Base-by-base conservation (phyloP, 441 rosid genomes). In the Bruguiera hainesii region DNA sequence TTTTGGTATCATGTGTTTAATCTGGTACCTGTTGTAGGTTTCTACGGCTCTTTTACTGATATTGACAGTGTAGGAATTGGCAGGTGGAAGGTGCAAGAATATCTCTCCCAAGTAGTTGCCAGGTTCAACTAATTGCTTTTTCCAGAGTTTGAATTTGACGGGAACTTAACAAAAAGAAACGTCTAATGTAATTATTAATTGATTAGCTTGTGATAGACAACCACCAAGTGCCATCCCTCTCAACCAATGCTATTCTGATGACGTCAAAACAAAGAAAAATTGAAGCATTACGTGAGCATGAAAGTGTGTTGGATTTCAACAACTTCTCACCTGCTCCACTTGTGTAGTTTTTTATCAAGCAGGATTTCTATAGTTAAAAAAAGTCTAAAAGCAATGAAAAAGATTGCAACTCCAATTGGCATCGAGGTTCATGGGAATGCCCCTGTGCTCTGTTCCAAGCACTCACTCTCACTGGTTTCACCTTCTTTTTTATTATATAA, bases 181-280 rank as follows among this genome's bases (percentile, higher is more conserved):
- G 1, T 58, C 26, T 6, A 10, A 7, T 5, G 3, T 19, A 7
- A 3, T 56, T 18, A 26, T 57, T 66, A 30, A 29, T 18, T 56
- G 10, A 55, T 59, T 31, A 42, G 1, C 1, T 49, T 61, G 66
- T 61, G 59, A 69, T 50, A 60, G 78, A 61, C 75, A 50, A 30
- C 49, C 72, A 70, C 78, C 81, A 63, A 77, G 61, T 72, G 7
- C 23, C 1, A 46, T 76, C 23, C 23, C 23, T 23, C 80, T 19
- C 23, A 31, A 63, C 67, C 63, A 55, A 16, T 37, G 26, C 51
- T 11, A 52, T 29, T 29, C 37, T 7, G 33, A 56, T 28, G 31
- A 53, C 29, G 21, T 53, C 58, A 53, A 53, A 53, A 4, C 58
- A 9, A 53, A 26, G 13, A 66, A 49, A 42, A 50, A 19, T 10